Conservation (phyloP, 192 early-diverging fungal species). For the Umbelopsis isabellina region DNA sequence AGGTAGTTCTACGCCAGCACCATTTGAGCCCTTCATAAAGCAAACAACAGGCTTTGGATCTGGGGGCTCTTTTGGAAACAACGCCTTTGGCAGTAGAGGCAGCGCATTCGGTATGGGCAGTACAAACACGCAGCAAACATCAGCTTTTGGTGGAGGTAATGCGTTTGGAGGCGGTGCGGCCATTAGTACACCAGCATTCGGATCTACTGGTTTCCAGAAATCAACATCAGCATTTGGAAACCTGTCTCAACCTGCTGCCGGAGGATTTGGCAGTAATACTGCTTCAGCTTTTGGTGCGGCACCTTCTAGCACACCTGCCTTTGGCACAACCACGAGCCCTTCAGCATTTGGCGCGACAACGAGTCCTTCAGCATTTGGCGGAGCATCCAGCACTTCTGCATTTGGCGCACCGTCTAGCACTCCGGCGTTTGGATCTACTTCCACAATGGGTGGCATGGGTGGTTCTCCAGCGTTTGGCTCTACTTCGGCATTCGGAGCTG, state of each 20-base stretch:
- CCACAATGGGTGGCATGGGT: not conserved
- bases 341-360: conserved; percentile 21
- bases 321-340: conserved; percentile 16
- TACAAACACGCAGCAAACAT: not conserved
- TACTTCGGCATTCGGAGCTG: conserved; percentile 26
- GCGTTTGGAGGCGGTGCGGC: conserved; percentile 21
- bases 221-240: conserved; percentile 31
- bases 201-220: not conserved
- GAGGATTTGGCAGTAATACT: conserved; percentile 32
- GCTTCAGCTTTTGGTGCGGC: conserved; percentile 19
- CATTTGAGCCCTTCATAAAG: conserved; percentile 39
- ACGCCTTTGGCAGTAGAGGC: conserved; percentile 3
- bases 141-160: conserved; percentile 11
- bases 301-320: conserved; percentile 3
- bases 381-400: not conserved
- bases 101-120: not conserved
- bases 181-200: not conserved
- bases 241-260: not conserved
- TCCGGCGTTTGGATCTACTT: conserved; percentile 14
- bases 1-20: conserved; percentile 11
- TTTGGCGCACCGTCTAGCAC: conserved; percentile 14
- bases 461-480: conserved; percentile 24
- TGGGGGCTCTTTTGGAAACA: conserved; percentile 22
- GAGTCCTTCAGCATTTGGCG: not conserved
- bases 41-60: conserved; percentile 23